Percentiles rank a stretch among this genome's conserved stretches.
phyloP scores from a whole-genome alignment of 2,329 filamentous ascomycete species.

The Hypoxylon sp. region DNA sequence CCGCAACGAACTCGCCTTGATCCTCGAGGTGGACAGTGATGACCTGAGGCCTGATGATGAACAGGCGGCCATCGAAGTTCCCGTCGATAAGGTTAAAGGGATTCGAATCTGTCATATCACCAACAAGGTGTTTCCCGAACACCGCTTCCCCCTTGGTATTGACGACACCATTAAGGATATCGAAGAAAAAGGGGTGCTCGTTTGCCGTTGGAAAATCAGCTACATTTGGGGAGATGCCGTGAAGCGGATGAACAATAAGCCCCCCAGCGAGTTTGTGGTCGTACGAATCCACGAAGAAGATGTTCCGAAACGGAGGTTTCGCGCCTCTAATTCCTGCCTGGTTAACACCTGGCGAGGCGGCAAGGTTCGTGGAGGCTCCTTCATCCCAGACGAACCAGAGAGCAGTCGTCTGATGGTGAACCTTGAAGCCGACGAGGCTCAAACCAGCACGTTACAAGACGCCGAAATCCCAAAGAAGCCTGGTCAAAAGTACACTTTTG shows the following conservation, averaged over 20 bases:
- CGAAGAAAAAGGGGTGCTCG: constrained; percentile 50
- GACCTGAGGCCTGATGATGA: constrained; percentile 43
- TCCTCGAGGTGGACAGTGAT: constrained; percentile 47
- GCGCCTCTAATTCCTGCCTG: constrained; percentile 44
- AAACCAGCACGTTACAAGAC: constrained; percentile 7
- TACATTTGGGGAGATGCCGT: constrained; percentile 47
- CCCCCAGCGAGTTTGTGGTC: constrained; percentile 45
- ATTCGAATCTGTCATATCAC: constrained; percentile 50
- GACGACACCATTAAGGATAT: constrained; percentile 43
- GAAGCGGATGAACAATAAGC: constrained; percentile 43
- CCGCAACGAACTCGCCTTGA: constrained; percentile 50
- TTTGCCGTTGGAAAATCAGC: constrained; percentile 55
- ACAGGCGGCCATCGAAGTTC: constrained; percentile 49
- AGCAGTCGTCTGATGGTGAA: constrained; percentile 31
- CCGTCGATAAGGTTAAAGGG: constrained; percentile 40
- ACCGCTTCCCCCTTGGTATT: constrained; percentile 35
- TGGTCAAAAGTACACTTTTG: constrained; percentile 65
- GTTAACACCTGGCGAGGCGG: constrained; percentile 48
- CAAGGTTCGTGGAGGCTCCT: constrained; percentile 47
- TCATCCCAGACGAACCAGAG: constrained; percentile 27
- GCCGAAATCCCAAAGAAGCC: constrained; percentile 40
- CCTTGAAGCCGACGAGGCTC: constrained; percentile 36
- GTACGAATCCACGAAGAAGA: constrained; percentile 48
- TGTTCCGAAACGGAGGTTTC: constrained; percentile 48
- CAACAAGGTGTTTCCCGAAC: constrained; percentile 51